A percentile compares a stretch with the other conserved stretches of the same genome.
These are phyloP conservation scores for Kuraishia piskuri DNA, from an alignment of 805 yeast genomes.

Conservation along the genomic window DNA sequence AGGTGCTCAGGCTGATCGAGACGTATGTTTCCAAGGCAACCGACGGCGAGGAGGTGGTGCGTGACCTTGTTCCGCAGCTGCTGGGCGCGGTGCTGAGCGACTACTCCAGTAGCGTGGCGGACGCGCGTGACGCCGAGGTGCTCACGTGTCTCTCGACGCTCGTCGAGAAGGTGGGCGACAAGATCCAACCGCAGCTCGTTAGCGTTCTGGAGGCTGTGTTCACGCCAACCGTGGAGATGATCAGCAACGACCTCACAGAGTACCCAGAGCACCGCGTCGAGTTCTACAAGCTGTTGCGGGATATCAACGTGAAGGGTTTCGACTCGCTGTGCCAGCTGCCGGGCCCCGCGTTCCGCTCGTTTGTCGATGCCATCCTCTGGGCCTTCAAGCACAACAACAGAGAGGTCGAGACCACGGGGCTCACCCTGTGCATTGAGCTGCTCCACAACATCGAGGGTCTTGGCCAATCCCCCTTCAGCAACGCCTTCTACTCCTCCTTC, in stretches of 20 bases:
- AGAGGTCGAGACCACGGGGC: slow-evolving; percentile 91
- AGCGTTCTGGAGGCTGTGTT: slow-evolving; percentile 83
- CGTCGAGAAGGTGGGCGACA: slow-evolving; percentile 76
- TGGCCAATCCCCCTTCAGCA: slow-evolving; percentile 64
- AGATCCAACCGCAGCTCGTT: slow-evolving; percentile 86
- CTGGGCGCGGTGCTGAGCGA: slow-evolving; percentile 83
- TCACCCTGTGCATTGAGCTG: slow-evolving; percentile 74
- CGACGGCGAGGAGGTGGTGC: slow-evolving; percentile 74
- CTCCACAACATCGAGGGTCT: slow-evolving; percentile 76
- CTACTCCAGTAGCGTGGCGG: slow-evolving; percentile 82
- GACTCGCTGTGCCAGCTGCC: slow-evolving; percentile 81
- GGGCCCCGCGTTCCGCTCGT: slow-evolving; percentile 83
- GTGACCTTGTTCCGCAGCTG: slow-evolving; percentile 74
- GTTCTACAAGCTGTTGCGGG: slow-evolving; percentile 83
- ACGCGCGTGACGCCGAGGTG: slow-evolving; percentile 97
- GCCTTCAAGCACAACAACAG: slow-evolving; percentile 96
- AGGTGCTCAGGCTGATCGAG: slow-evolving; percentile 80
- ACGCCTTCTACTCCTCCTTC: slow-evolving; percentile 81
- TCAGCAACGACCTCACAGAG: slow-evolving; percentile 89
- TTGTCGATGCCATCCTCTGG: slow-evolving; percentile 94
- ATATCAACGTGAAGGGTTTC: slow-evolving; percentile 79
- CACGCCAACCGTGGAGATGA: slow-evolving; percentile 92
- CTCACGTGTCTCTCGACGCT: slow-evolving; percentile 89
- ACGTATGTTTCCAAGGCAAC: slow-evolving; percentile 84
- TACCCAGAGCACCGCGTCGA: slow-evolving; percentile 98